Evolutionary conservation across 23 red algal species (phyloP), one percentile per base, ranked within the genome.

Genomic region (Gracilariopsis chorda): DNA sequence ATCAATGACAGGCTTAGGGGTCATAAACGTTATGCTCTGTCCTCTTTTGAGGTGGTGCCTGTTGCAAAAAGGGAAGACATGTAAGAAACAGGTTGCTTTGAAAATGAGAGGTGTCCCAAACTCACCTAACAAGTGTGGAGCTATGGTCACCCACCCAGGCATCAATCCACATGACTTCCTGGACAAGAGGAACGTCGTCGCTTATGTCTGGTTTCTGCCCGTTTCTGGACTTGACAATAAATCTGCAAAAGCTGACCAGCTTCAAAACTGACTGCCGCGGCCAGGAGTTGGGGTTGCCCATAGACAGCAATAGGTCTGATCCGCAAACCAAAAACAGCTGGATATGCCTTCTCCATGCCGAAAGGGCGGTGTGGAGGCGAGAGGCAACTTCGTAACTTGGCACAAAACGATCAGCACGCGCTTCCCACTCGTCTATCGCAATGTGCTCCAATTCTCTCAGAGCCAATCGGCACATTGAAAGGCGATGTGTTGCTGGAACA

Each of bases 101-200:
- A 55, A 48, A 76, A 39, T 13, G 27, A 44, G 11, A 11, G 42
- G 10, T 37, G n/a, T n/a, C n/a, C n/a, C 44, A 87, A 16, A 77
- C 85, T 8, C 62, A 89, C 85, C 85, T 89, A 20, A 89, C 85
- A 53, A 77, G 44, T 12, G 68, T 89, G 13, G 85, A 89, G 42
- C 69, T 78, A 27, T 73, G 65, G 29, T 73, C 39, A 28, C 67
- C 61, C 8, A 89, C 85, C 68, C 65, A 76, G 14, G 41, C 51
- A 2, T 76, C 70, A 65, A 89, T 76, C 51, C 69, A 45, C 11
- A 36, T 51, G 10, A 55, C 61, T 25, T 51, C 49, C 34, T 70
- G 48, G 34, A 72, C 5, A 52, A 67, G 72, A 25, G 67, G 67
- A 4, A 73, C 67, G 20, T 45, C 23, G 67, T 73, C 47, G 5